These are phyloP conservation scores for Kandelia obovata DNA, from an alignment of 345 rosid genomes.

Conservation along the genomic window DNA sequence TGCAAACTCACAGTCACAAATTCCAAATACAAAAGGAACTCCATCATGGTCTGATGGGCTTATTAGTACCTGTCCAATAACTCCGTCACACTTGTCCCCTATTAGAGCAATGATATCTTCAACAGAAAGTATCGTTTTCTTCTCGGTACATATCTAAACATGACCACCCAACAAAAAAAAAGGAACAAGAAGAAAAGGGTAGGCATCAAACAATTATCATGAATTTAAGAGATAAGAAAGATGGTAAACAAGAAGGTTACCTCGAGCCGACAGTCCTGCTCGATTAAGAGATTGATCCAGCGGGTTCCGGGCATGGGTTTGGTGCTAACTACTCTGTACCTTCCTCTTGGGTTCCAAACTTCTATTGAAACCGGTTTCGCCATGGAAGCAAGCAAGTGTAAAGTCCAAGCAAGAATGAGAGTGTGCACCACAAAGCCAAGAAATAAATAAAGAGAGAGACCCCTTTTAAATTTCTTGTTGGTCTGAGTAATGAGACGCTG, in stretches of 20 bases:
- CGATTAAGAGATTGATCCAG: constrained; percentile 89
- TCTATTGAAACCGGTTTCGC: constrained; percentile 89
- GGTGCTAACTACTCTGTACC: constrained; percentile 88
- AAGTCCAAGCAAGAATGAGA: background rate
- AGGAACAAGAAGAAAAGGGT: background rate
- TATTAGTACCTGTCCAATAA: constrained; percentile 75
- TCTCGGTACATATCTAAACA: constrained; percentile 74
- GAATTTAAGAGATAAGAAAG: background rate
- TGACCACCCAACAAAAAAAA: background rate
- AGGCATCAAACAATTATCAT: background rate
- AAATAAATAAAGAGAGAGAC: background rate
- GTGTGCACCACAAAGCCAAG: background rate
- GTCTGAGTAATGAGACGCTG: background rate
- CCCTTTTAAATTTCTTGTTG: constrained; percentile 19
- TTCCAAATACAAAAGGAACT: background rate
- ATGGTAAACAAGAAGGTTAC: constrained; percentile 30
- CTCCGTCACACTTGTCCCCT: constrained; percentile 89
- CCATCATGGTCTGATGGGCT: background rate
- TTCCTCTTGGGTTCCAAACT: constrained; percentile 91
- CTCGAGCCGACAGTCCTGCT: constrained; percentile 92
- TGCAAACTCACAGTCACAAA: background rate
- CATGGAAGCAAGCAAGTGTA: constrained; percentile 36
- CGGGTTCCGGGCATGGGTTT: constrained; percentile 98
- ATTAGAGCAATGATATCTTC: constrained; percentile 86
- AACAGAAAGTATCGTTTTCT: constrained; percentile 90